Evolutionary conservation across 345 rosid genomes (phyloP).

Genomic region (Eucalyptus microcorys): DNA sequence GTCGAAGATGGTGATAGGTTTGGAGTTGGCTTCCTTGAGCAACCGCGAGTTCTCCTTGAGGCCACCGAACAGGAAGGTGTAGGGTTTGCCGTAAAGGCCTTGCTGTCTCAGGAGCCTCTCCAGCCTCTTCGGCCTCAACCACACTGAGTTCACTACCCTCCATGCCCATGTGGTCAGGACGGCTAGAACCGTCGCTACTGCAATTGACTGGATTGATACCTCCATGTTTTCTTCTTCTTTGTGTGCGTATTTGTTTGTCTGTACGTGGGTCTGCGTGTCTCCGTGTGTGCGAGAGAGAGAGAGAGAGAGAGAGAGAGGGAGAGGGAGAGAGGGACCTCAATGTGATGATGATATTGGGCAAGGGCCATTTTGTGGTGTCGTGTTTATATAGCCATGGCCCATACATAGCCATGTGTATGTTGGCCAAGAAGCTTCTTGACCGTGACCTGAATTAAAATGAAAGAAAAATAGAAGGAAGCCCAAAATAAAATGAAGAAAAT

Average conservation of each 20-base stretch:
- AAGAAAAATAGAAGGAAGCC: background rate
- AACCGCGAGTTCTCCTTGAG: background rate
- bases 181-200: background rate
- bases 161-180: background rate
- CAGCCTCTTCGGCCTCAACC: conserved; percentile 16
- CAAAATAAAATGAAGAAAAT: background rate
- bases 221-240: background rate
- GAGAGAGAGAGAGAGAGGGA: too few species aligned
- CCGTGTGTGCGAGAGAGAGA: background rate
- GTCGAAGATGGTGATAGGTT: background rate
- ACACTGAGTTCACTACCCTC: conserved; percentile 9
- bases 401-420: background rate
- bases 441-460: background rate
- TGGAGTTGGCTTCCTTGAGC: background rate
- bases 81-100: conserved; percentile 6
- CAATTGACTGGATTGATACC: background rate
- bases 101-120: conserved; percentile 11
- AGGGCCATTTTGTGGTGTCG: background rate
- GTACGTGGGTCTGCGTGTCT: background rate
- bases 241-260: background rate
- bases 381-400: background rate
- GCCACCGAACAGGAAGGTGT: background rate
- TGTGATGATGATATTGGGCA: background rate
- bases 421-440: background rate
- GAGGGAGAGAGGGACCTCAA: too few species aligned